These are phyloP conservation scores for Penicillium griseofulvum DNA, from an alignment of 2,329 filamentous ascomycete genomes.

Conservation along the genomic window DNA sequence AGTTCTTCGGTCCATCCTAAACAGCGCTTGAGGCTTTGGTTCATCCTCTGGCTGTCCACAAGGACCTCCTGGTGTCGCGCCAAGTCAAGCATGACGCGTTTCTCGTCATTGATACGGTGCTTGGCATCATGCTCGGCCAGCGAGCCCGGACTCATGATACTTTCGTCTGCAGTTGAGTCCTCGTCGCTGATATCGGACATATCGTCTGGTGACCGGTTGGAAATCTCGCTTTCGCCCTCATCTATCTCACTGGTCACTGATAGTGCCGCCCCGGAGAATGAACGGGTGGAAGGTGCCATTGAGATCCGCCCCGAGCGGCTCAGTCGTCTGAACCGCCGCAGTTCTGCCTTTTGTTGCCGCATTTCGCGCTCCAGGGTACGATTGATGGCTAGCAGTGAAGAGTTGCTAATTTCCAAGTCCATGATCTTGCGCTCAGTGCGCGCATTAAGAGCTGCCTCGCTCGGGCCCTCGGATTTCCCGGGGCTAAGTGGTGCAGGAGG, in stretches of 20 bases:
- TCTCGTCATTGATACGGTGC: conserved; percentile 72
- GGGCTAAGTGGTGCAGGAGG: conserved; percentile 55
- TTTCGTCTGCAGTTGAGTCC: conserved; percentile 38
- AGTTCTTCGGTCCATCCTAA: conserved; percentile 85
- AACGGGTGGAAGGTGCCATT: conserved; percentile 49
- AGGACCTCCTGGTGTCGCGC: conserved; percentile 85
- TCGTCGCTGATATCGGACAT: conserved; percentile 43
- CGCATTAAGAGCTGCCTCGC: conserved; percentile 80
- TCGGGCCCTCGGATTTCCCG: conserved; percentile 42
- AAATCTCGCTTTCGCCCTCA: conserved; percentile 34
- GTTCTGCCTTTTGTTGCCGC: conserved; percentile 82
- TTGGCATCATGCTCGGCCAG: conserved; percentile 43
- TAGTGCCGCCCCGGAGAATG: conserved; percentile 45
- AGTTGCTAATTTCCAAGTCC: conserved; percentile 95
- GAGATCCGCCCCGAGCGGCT: conserved; percentile 77
- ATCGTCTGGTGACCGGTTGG: conserved; percentile 32
- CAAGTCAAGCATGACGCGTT: conserved; percentile 78
- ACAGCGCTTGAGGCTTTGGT: conserved; percentile 87
- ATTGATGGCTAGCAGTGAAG: conserved; percentile 91
- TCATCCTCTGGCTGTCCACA: conserved; percentile 89
- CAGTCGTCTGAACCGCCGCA: conserved; percentile 81
- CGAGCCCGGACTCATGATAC: conserved; percentile 35
- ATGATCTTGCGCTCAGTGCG: conserved; percentile 90
- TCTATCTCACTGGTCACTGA: conserved; percentile 48
- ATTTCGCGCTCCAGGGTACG: conserved; percentile 86